Conservation (phyloP, 768 basidiomycete genomes). For the Serpula lacrymans region DNA sequence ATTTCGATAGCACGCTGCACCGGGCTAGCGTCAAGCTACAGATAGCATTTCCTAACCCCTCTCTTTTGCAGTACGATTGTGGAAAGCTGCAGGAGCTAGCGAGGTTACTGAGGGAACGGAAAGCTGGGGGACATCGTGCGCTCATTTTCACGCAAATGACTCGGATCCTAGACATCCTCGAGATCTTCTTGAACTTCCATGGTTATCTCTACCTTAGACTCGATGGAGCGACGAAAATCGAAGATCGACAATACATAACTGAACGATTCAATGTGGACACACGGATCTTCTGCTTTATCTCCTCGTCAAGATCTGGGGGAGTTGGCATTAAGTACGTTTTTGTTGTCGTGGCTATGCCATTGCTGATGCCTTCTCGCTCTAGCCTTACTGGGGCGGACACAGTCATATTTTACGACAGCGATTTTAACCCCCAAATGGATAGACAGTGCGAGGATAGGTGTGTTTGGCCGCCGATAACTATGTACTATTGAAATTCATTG, state of each 20-base stretch:
- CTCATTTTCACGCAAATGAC: constrained; percentile 99
- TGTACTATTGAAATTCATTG: constrained; percentile 3
- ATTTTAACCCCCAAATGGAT: constrained; percentile 98
- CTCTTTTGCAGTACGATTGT: constrained; percentile 90
- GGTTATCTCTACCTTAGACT: constrained; percentile 93
- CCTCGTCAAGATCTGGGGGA: constrained; percentile 74
- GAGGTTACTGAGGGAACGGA: constrained; percentile 76
- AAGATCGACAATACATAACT: constrained; percentile 88
- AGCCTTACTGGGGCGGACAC: constrained; percentile 89
- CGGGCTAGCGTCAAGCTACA: constrained; percentile 76
- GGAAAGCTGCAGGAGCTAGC: constrained; percentile 89
- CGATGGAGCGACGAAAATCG: constrained; percentile 93
- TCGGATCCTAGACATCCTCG: constrained; percentile 87
- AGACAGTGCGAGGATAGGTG: constrained; percentile 92
- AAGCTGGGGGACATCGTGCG: constrained; percentile 83
- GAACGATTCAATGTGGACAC: constrained; percentile 82
- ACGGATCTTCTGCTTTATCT: constrained; percentile 85
- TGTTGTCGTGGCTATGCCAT: constrained; percentile 15
- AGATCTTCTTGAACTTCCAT: constrained; percentile 88
- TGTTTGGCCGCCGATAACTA: constrained; percentile 12
- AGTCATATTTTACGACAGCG: constrained; percentile 95
- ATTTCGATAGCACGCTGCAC: constrained; percentile 72
- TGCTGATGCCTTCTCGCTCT: constrained; percentile 15
- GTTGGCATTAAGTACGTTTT: constrained; percentile 88
- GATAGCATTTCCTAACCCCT: constrained; percentile 90